Evolutionary conservation across 176 grass and related monocot genomes (phyloP).

Genomic region (Juncus inflexus): DNA sequence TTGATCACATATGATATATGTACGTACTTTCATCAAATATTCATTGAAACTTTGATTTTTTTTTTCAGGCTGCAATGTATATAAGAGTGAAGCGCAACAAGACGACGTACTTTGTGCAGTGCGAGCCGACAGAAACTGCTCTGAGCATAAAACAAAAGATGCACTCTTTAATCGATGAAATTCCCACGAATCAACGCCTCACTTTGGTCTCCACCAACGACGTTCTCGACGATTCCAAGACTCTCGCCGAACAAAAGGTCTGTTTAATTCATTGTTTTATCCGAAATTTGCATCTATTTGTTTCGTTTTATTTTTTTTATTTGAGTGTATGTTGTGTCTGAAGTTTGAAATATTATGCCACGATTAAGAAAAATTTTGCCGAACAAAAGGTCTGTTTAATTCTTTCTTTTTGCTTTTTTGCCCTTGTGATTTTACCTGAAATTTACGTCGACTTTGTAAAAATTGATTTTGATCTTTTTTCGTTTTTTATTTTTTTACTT

Average conservation of each 20-base stretch:
- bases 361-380: constrained; percentile 43
- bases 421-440: too few relatives aligned
- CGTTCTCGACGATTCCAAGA: constrained; percentile 59
- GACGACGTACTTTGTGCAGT: constrained; percentile 71
- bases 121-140: constrained; percentile 60
- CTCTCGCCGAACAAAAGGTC: constrained; percentile 59
- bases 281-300: neutral
- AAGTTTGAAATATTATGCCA: too few relatives aligned
- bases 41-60: constrained; percentile 3
- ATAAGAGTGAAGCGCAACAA: constrained; percentile 81
- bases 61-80: constrained; percentile 60
- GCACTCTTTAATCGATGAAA: constrained; percentile 44
- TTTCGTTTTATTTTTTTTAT: neutral
- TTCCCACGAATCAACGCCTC: constrained; percentile 43
- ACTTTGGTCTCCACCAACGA: constrained; percentile 41
- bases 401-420: too few relatives aligned
- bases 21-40: constrained; percentile 15
- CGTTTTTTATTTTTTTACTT: neutral
- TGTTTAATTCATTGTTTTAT: neutral
- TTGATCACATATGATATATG: too few relatives aligned
- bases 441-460: too few relatives aligned
- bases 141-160: constrained; percentile 72
- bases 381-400: constrained; percentile 47
- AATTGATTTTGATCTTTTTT: too few relatives aligned
- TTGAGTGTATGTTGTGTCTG: too few relatives aligned